A percentile compares a stretch with the other conserved stretches of the same genome.
Conservation (phyloP, 108 stramenopile species). For the Mediolabrus comicus region DNA sequence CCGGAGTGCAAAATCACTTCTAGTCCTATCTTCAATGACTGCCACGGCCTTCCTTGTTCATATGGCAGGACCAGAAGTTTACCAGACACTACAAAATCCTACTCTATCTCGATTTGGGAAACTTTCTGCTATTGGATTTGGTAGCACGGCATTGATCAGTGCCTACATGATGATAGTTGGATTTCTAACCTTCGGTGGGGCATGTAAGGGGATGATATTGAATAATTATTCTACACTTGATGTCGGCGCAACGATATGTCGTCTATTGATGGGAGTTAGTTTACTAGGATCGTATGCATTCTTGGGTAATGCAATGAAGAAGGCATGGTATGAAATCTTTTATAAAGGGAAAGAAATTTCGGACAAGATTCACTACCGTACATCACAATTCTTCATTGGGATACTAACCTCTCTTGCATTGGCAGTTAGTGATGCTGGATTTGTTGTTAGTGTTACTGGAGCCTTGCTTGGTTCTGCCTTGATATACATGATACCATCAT, state of each 20-base stretch:
- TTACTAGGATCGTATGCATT: constrained; percentile 89
- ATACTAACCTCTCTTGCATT: constrained; percentile 63
- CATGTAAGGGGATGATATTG: constrained; percentile 76
- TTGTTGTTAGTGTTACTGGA: constrained; percentile 87
- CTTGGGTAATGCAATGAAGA: constrained; percentile 56
- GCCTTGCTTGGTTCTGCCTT: constrained; percentile 84
- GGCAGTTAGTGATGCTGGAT: constrained; percentile 83
- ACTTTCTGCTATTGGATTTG: constrained; percentile 65
- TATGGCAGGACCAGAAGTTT: constrained; percentile 91
- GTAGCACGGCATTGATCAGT: constrained; percentile 55
- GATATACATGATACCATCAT: constrained; percentile 87
- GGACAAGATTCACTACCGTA: constrained; percentile 26
- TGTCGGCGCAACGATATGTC: constrained; percentile 73
- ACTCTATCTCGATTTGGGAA: constrained; percentile 46
- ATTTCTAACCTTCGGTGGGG: constrained; percentile 89
- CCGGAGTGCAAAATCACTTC: constrained; percentile 48
- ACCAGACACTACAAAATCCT: constrained; percentile 60
- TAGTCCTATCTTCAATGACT: constrained; percentile 85
- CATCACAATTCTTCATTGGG: constrained; percentile 44
- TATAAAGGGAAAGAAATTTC: constrained; percentile 32
- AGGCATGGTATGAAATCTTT: constrained; percentile 29
- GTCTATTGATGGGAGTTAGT: constrained; percentile 74
- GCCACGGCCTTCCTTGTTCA: constrained; percentile 88
- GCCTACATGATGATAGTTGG: constrained; percentile 76
- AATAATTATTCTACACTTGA: constrained; percentile 90